These are phyloP conservation scores for Akebia trifoliata DNA, from an alignment of 164 flowering plant species.

Conservation along the genomic window DNA sequence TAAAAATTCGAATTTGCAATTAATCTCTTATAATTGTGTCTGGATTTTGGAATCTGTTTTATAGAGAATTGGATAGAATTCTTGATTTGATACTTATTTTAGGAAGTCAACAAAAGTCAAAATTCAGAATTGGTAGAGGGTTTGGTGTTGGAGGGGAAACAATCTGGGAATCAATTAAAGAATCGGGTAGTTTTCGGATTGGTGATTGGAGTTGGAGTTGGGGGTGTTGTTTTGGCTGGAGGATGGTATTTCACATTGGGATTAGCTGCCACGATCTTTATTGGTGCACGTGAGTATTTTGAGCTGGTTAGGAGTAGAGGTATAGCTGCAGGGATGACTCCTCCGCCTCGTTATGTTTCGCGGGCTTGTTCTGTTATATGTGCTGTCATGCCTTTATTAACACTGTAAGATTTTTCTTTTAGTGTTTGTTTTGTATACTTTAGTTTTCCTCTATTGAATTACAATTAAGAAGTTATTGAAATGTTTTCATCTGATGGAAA, in stretches of 20 bases:
- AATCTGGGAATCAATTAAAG: slow-evolving; percentile 62
- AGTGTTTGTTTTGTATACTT: not conserved
- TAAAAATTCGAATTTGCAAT: slow-evolving; percentile 1
- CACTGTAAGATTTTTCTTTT: slow-evolving; percentile 61
- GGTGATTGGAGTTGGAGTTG: slow-evolving; percentile 42
- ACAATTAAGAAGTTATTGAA: not conserved
- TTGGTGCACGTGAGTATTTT: slow-evolving; percentile 84
- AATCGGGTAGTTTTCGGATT: slow-evolving; percentile 80
- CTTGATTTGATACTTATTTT: slow-evolving; percentile 33
- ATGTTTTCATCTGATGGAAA: no score
- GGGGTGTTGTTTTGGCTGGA: slow-evolving; percentile 44
- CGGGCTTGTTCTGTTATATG: slow-evolving; percentile 88
- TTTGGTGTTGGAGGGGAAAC: slow-evolving; percentile 27
- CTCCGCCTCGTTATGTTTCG: slow-evolving; percentile 95
- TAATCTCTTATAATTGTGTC: not conserved
- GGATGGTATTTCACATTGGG: slow-evolving; percentile 72
- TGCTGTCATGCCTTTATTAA: slow-evolving; percentile 72
- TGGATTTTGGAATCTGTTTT: not conserved
- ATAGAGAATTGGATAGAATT: slow-evolving; percentile 4
- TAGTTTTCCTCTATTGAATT: not conserved
- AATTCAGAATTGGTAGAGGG: slow-evolving; percentile 18
- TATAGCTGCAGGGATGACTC: slow-evolving; percentile 93
- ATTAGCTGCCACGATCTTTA: slow-evolving; percentile 64
- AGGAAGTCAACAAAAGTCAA: slow-evolving; percentile 38
- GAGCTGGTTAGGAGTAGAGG: slow-evolving; percentile 88